phyloP scores from a whole-genome alignment of 2,329 filamentous ascomycete species.

The Coniochaeta prunicola region DNA sequence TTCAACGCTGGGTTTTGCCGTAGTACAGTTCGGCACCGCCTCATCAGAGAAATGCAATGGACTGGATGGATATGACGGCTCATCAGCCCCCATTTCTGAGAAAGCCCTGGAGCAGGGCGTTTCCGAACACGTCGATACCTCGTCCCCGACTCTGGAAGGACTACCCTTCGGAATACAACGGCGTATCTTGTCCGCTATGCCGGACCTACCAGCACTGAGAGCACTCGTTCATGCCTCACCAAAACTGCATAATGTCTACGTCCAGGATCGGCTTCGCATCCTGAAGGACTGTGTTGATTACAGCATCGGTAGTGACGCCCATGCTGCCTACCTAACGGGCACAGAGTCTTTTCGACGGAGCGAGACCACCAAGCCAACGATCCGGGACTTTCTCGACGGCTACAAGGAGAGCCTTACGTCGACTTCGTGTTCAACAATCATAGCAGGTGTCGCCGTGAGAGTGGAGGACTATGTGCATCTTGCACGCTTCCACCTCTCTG shows the following conservation, averaged over 20 bases:
- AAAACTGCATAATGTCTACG: not conserved
- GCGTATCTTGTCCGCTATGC: not conserved
- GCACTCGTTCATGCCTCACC: not conserved
- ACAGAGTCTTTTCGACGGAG: not conserved
- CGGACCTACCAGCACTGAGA: not conserved
- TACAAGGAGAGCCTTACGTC: not conserved
- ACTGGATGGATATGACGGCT: not conserved
- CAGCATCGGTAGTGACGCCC: not conserved
- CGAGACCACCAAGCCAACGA: not conserved
- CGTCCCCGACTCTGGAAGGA: not conserved
- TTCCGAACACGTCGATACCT: not conserved
- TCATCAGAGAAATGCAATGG: not conserved
- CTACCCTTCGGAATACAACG: not conserved
- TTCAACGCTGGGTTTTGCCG: too few species aligned
- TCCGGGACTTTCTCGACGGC: not conserved
- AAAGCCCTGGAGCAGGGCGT: not conserved
- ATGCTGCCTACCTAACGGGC: not conserved
- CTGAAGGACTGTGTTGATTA: not conserved
- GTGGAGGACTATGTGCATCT: conserved; percentile 6
- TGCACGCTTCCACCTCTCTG: conserved; percentile 5
- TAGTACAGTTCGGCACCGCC: not conserved
- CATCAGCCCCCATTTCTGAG: not conserved
- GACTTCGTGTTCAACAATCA: not conserved
- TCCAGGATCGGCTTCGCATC: not conserved
- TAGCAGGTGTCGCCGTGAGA: not conserved